These are phyloP conservation scores for Euphrasia confusa DNA, from an alignment of 257 asterid genomes.

Conservation along the genomic window DNA sequence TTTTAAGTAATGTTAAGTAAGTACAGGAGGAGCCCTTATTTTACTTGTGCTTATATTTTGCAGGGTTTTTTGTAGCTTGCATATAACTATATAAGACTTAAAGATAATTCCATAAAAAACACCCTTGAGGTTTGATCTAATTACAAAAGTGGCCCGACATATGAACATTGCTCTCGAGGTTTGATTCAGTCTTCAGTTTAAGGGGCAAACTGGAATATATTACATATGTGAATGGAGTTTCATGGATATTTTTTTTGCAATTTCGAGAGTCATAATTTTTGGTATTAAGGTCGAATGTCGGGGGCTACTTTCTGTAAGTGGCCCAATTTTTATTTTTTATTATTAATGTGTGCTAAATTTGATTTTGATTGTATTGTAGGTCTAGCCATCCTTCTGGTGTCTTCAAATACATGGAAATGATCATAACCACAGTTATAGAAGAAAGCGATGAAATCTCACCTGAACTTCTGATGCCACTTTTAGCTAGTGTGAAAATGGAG, in stretches of 20 bases:
- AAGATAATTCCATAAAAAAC: not conserved
- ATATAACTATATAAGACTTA: no score
- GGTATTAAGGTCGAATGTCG: not conserved
- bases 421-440: slow-evolving; percentile 46
- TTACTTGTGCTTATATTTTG: not conserved
- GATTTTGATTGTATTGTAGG: slow-evolving; percentile 33
- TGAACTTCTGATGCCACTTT: slow-evolving; percentile 49
- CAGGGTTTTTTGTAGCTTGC: not conserved
- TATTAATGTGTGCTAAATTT: slow-evolving; percentile 16
- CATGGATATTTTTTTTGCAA: not conserved
- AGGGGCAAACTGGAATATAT: no score
- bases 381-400: slow-evolving; percentile 35
- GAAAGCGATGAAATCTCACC: slow-evolving; percentile 48
- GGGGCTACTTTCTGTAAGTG: not conserved
- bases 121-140: not conserved
- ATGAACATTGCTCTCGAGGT: not conserved
- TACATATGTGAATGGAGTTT: not conserved
- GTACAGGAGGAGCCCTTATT: slow-evolving; percentile 1
- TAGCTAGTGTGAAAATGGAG: slow-evolving; percentile 46
- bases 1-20: slow-evolving; percentile 44
- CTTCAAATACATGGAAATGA: slow-evolving; percentile 41
- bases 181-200: not conserved
- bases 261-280: not conserved
- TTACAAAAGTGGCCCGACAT: not conserved
- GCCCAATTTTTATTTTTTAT: slow-evolving; percentile 13